phyloP scores from a whole-genome alignment of 768 basidiomycete species.

The Pholiota conissans region DNA sequence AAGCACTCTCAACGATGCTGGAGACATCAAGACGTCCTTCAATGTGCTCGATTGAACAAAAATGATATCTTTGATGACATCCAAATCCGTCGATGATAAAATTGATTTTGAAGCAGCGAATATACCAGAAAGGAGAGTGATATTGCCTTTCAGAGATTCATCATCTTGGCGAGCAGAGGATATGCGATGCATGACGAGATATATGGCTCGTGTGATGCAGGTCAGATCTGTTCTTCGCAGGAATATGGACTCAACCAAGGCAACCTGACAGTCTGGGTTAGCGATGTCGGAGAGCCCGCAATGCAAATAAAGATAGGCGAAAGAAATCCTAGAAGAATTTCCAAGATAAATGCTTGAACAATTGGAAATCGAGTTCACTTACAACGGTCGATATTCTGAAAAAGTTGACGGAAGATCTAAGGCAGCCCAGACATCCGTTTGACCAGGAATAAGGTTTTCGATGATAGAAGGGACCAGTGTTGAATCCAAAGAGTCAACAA shows the following conservation, averaged over 20 bases:
- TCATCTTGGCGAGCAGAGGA: conserved; percentile 9
- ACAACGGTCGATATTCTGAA: conserved; percentile 29
- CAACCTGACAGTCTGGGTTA: conserved; percentile 27
- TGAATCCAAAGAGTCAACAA: conserved; percentile 41
- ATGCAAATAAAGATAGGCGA: conserved; percentile 47
- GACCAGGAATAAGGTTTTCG: conserved; percentile 42
- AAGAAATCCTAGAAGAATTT: conserved; percentile 20
- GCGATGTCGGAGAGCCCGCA: conserved; percentile 23
- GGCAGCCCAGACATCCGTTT: conserved; percentile 42
- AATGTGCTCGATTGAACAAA: conserved; percentile 35
- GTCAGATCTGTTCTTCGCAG: conserved; percentile 20
- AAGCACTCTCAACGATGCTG: conserved; percentile 21
- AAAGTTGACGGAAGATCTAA: conserved; percentile 26
- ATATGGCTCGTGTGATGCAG: conserved; percentile 22
- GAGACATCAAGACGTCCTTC: conserved; percentile 32
- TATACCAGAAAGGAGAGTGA: conserved; percentile 41
- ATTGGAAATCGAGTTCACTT: conserved; percentile 15
- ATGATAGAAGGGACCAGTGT: conserved; percentile 43
- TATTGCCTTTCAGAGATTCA: conserved; percentile 26
- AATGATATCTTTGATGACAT: conserved; percentile 37
- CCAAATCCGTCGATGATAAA: conserved; percentile 30
- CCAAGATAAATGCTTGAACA: not conserved
- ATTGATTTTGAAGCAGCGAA: conserved; percentile 24
- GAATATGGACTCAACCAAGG: conserved; percentile 37
- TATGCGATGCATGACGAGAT: conserved; percentile 20